phyloP scores from a whole-genome alignment of 1,284 basidiomycete species.

The Athelia sp. region DNA sequence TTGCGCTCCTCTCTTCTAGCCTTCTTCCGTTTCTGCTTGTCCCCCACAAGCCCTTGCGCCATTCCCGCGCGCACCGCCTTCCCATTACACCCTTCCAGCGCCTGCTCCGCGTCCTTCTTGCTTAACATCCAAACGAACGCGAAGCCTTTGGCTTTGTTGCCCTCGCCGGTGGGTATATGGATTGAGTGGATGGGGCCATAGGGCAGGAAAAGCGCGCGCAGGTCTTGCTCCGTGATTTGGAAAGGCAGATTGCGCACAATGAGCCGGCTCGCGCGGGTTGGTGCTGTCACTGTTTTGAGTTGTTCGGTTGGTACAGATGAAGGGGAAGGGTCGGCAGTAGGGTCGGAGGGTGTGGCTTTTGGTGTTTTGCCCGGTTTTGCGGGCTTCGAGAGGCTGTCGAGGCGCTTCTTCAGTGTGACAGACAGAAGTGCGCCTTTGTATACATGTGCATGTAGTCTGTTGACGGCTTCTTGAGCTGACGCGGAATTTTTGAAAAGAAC shows the following conservation, averaged over 20 bases:
- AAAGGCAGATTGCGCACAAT: slow-evolving; percentile 92
- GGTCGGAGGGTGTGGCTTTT: slow-evolving; percentile 9
- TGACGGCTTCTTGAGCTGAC: slow-evolving; percentile 69
- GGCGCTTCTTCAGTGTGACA: slow-evolving; percentile 86
- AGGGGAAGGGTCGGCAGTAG: no score
- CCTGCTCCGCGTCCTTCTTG: slow-evolving; percentile 81
- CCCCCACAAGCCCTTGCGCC: slow-evolving; percentile 57
- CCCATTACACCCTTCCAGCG: slow-evolving; percentile 83
- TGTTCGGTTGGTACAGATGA: no score
- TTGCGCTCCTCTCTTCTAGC: slow-evolving; percentile 55
- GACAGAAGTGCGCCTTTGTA: slow-evolving; percentile 89
- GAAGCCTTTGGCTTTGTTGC: slow-evolving; percentile 71
- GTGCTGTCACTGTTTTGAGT: slow-evolving; percentile 27
- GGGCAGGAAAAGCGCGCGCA: slow-evolving; percentile 84
- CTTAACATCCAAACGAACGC: slow-evolving; percentile 96
- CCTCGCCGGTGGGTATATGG: slow-evolving; percentile 57
- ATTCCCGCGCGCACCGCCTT: slow-evolving; percentile 65
- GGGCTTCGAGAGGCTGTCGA: slow-evolving; percentile 63
- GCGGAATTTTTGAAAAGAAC: slow-evolving; percentile 73
- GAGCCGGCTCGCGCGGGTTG: slow-evolving; percentile 73
- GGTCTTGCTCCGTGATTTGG: slow-evolving; percentile 78
- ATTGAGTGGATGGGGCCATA: slow-evolving; percentile 88
- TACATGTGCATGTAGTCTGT: slow-evolving; percentile 88
- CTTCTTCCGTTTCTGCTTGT: slow-evolving; percentile 78
- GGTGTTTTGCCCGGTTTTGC: slow-evolving; percentile 18